Evolutionary conservation across 768 basidiomycete species (phyloP).

Genomic region (Russula foetens): DNA sequence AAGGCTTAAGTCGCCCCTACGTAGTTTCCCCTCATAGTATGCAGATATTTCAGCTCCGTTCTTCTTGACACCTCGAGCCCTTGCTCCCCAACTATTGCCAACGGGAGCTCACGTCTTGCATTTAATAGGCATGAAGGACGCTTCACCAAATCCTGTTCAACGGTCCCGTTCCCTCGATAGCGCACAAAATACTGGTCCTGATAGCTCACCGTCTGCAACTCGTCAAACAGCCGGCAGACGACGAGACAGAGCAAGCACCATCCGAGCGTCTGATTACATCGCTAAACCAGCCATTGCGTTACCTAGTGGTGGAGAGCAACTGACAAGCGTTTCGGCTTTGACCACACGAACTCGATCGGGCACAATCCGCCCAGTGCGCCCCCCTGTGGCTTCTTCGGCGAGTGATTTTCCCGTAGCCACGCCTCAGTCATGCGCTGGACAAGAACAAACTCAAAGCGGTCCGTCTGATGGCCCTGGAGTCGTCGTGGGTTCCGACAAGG

Average conservation of each 20-base stretch:
- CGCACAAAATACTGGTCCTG: not conserved
- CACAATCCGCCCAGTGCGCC: conserved; percentile 18
- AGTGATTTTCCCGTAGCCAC: not conserved
- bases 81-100: not conserved
- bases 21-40: not conserved
- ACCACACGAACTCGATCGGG: conserved; percentile 21
- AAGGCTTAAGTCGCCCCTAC: not conserved
- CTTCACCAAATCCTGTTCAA: not conserved
- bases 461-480: not conserved
- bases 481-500: not conserved
- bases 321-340: not conserved
- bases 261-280: conserved; percentile 19
- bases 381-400: conserved; percentile 1
- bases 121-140: not conserved
- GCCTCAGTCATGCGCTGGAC: conserved; percentile 20
- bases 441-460: conserved; percentile 13
- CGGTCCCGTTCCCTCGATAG: conserved; percentile 15
- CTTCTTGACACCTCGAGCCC: not conserved
- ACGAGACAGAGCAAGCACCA: conserved; percentile 20
- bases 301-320: not conserved
- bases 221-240: not conserved
- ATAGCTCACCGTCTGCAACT: not conserved
- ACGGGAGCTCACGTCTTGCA: not conserved
- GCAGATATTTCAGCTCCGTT: not conserved
- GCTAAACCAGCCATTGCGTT: not conserved